A percentile compares a stretch with the other conserved stretches of the same genome.
Evolutionary conservation across 2,329 filamentous ascomycete species (phyloP).

Genomic region (Aspergillus sojae): DNA sequence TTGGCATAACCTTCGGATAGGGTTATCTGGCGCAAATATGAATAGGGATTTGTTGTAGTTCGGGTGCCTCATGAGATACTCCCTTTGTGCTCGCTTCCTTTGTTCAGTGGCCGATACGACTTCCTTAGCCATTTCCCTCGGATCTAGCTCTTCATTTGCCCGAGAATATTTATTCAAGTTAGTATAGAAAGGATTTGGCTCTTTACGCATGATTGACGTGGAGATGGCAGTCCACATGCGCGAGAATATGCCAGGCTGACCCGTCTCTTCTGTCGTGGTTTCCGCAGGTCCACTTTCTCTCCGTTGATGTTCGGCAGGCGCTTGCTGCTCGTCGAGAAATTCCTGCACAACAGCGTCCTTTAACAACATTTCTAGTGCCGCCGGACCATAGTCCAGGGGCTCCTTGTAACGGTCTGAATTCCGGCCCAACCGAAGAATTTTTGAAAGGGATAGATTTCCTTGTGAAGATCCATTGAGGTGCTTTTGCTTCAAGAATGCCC

Average conservation of each 20-base stretch:
- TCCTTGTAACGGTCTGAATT: conserved; percentile 68
- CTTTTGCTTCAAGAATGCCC: conserved; percentile 88
- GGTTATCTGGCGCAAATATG: conserved; percentile 78
- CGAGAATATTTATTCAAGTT: conserved; percentile 67
- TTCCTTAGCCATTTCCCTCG: conserved; percentile 84
- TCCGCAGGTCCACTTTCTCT: conserved; percentile 33
- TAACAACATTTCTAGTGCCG: conserved; percentile 91
- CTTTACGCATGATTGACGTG: conserved; percentile 61
- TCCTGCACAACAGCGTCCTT: conserved; percentile 95
- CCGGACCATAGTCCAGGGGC: conserved; percentile 86
- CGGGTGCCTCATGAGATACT: conserved; percentile 84
- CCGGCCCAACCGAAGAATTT: conserved; percentile 64
- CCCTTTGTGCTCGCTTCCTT: conserved; percentile 83
- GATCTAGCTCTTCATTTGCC: conserved; percentile 77
- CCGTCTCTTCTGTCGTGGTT: conserved; percentile 40
- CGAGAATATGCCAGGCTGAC: conserved; percentile 62
- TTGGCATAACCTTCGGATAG: conserved; percentile 80
- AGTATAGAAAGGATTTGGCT: conserved; percentile 95
- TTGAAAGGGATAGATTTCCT: conserved; percentile 68
- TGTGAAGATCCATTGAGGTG: conserved; percentile 70
- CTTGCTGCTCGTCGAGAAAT: conserved; percentile 77
- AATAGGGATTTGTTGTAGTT: conserved; percentile 92
- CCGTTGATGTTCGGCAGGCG: conserved; percentile 30
- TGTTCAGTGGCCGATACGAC: conserved; percentile 81
- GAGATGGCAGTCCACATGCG: conserved; percentile 64